Conservation (phyloP, 805 yeast species). For the Saccharomycopsis sp. region DNA sequence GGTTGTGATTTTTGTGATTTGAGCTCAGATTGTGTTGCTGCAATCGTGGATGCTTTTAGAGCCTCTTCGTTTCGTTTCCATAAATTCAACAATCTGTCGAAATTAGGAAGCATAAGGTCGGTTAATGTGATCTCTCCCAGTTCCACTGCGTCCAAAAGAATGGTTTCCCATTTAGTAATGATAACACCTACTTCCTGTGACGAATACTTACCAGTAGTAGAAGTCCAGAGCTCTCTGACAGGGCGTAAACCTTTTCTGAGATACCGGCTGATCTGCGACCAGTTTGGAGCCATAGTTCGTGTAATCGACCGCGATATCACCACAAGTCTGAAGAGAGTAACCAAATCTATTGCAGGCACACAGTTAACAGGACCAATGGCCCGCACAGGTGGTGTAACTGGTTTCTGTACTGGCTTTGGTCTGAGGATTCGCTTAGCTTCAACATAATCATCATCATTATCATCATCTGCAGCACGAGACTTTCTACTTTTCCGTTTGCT, state of each 20-base stretch:
- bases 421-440: neutral
- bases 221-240: neutral
- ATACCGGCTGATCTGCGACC: neutral
- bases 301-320: neutral
- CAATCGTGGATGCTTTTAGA: no score
- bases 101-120: neutral
- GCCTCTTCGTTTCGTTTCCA: neutral
- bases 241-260: neutral
- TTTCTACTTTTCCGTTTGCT: no score
- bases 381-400: no score
- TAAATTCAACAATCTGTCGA: neutral
- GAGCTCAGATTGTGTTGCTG: no score
- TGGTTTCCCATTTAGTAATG: neutral
- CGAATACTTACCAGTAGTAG: neutral
- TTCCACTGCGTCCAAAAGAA: neutral
- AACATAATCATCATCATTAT: no score
- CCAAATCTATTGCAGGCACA: neutral
- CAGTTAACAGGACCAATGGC: no score
- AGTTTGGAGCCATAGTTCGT: neutral
- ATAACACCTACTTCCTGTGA: neutral
- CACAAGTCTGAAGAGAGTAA: neutral
- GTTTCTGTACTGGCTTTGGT: neutral
- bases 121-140: neutral
- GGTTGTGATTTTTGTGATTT: neutral
- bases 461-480: no score